Evolutionary conservation across 2,329 filamentous ascomycete species (phyloP).

Genomic region (Gnomoniopsis smithogilvyi): DNA sequence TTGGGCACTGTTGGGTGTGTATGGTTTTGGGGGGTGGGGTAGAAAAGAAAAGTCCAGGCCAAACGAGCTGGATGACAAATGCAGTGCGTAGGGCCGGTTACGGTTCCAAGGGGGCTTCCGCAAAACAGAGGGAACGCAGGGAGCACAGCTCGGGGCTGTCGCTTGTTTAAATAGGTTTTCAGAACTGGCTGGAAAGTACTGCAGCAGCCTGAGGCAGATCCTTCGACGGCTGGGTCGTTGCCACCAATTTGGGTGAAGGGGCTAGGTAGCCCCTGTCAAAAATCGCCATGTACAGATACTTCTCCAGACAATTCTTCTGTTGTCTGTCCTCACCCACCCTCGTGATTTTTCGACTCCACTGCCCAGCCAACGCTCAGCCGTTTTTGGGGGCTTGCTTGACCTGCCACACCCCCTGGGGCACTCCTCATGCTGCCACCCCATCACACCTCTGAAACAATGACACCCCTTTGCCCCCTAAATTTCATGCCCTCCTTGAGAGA

Average conservation of each 20-base stretch:
- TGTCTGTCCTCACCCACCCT: background rate
- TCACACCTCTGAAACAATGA: slow-evolving; percentile 17
- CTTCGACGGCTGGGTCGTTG: slow-evolving; percentile 20
- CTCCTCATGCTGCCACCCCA: background rate
- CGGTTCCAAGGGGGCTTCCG: slow-evolving; percentile 50
- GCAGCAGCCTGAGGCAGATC: slow-evolving; percentile 31
- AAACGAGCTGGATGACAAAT: slow-evolving; percentile 39
- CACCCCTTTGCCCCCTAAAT: slow-evolving; percentile 13
- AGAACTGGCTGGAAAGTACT: background rate
- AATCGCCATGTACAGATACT: background rate
- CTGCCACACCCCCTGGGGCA: background rate
- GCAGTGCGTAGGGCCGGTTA: slow-evolving; percentile 50
- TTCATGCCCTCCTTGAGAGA: slow-evolving; percentile 11
- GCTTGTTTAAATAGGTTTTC: slow-evolving; percentile 12
- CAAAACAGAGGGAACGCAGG: slow-evolving; percentile 45
- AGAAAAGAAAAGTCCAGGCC: slow-evolving; percentile 36
- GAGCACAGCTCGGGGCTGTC: slow-evolving; percentile 38
- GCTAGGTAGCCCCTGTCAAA: too few species aligned
- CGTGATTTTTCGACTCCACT: background rate
- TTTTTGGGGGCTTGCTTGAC: background rate
- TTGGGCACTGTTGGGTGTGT: slow-evolving; percentile 23
- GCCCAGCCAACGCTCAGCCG: background rate
- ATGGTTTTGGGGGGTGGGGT: slow-evolving; percentile 28
- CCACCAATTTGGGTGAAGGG: too few species aligned
- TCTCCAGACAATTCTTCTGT: background rate